Base-by-base conservation (phyloP, 192 early-diverging fungal species). In the Backusella mclennaniae region DNA sequence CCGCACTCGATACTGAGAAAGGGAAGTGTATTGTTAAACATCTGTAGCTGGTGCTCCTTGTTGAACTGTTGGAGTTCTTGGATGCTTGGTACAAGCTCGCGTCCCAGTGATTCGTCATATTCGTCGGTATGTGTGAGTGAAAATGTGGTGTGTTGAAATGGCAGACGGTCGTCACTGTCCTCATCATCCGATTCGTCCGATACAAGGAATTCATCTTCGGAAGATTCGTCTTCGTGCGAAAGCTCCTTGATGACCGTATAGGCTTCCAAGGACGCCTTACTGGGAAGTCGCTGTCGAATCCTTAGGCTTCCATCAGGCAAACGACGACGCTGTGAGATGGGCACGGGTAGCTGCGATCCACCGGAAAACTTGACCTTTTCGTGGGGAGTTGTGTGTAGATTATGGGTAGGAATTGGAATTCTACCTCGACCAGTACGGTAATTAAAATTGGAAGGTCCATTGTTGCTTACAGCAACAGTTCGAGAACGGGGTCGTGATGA, bases 111-210 rank as follows among this genome's bases (percentile, higher is more conserved):
- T 72, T 82, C 87, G 21, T 90, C 87, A 76, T 86, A 88, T n/a
- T 82, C 87, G 68, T 90, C 89, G 1, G 89, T 88, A 67, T 79
- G 77, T 14, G 83, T 88, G 19, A 90, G 59, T 26, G 86, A 88
- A 63, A 90, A 87, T 1, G 78, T 85, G 46, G 81, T 81, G 29
- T 82, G 82, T 8, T 69, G 67, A 0, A 42, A 68, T 11, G 69
- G 74, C 7, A 67, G 41, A 1, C 35, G 41, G 17, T 46, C 38
- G 31, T 71, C 70, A 15, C 6, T 29, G 14, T 29, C 66, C 36
- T 69, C 46, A 23, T 69, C 67, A 63, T 84, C 79, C 6, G 74
- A 73, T 0, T 76, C 81, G 8, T 83, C 80, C 31, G 77, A 53
- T 7, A 81, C 83, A 7, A 63, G 67, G 29, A 80, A 74, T 56